Percentiles rank a stretch among this genome's conserved stretches.
Evolutionary conservation across 2,329 filamentous ascomycete genomes (phyloP).

Genomic region (Bertia moriformis): DNA sequence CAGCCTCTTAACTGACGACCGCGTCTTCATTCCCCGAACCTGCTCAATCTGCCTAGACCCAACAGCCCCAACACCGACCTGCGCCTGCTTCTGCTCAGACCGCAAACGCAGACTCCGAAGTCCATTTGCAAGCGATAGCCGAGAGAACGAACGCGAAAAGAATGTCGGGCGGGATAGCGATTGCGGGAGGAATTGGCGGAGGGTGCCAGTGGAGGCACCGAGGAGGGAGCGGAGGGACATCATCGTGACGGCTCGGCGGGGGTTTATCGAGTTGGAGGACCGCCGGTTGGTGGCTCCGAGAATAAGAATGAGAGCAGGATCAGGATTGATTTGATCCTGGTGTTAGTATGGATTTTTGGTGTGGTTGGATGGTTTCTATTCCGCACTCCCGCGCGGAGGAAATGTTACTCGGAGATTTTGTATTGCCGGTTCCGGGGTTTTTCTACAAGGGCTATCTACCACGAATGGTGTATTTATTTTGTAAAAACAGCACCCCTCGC

Average conservation of each 20-base stretch:
- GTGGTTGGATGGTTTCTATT: too few species aligned
- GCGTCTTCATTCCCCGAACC: conserved; percentile 1
- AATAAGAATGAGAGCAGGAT: too few species aligned
- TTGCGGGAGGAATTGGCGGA: background rate
- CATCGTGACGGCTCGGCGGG: too few species aligned
- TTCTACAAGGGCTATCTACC: too few species aligned
- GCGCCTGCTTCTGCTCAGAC: background rate
- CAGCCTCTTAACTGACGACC: background rate
- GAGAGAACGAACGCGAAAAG: background rate
- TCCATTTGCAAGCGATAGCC: background rate
- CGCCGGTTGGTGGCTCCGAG: too few species aligned
- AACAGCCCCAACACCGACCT: background rate
- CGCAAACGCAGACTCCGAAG: background rate
- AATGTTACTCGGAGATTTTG: background rate
- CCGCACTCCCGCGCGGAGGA: too few species aligned
- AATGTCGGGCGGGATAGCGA: background rate
- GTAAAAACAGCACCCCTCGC: too few species aligned
- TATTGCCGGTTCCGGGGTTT: background rate
- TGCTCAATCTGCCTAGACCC: background rate
- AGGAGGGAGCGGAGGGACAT: background rate
- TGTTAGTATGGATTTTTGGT: too few species aligned
- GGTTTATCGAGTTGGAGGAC: too few species aligned
- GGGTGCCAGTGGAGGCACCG: background rate
- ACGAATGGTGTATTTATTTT: too few species aligned
- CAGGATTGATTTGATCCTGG: too few species aligned